These are phyloP conservation scores for Colletotrichum tropicicola DNA, from an alignment of 2,329 filamentous ascomycete genomes.

Conservation along the genomic window DNA sequence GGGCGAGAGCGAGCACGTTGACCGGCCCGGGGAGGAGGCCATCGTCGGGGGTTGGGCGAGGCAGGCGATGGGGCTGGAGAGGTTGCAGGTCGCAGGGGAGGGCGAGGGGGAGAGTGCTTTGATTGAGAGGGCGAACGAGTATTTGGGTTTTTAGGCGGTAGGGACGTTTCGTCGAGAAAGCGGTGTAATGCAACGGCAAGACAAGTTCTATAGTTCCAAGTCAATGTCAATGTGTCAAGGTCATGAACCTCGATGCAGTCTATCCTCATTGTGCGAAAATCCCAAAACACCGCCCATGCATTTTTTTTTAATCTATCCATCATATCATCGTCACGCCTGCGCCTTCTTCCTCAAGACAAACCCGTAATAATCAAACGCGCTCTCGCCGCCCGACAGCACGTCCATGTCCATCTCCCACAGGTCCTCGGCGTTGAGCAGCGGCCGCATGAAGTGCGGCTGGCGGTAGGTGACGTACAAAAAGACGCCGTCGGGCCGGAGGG, in stretches of 20 bases:
- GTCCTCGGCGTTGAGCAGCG: conserved; percentile 48
- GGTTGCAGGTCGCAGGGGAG: conserved; percentile 37
- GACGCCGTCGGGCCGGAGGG: conserved; percentile 55
- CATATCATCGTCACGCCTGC: not conserved
- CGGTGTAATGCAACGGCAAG: too few species aligned
- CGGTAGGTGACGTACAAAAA: conserved; percentile 64
- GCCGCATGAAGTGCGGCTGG: conserved; percentile 63
- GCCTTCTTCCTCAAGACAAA: conserved; percentile 48
- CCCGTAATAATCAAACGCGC: conserved; percentile 59
- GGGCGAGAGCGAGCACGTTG: conserved; percentile 68
- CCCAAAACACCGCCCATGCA: not conserved
- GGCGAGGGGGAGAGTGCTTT: conserved; percentile 45
- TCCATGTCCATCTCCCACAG: conserved; percentile 56
- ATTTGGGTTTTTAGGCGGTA: conserved; percentile 53
- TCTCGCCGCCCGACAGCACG: conserved; percentile 45
- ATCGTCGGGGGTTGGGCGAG: conserved; percentile 44
- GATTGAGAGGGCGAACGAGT: conserved; percentile 51
- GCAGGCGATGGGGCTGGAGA: conserved; percentile 56
- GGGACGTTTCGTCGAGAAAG: too few species aligned
- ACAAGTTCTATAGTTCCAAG: too few species aligned
- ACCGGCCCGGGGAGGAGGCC: conserved; percentile 51
- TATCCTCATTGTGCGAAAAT: not conserved
- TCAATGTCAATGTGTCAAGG: too few species aligned
- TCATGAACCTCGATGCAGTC: not conserved
- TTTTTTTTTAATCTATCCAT: not conserved